Evolutionary conservation across 139 green algal genomes (phyloP), one percentile per base, ranked within the genome.

Genomic region (Klebsormidium nitens): DNA sequence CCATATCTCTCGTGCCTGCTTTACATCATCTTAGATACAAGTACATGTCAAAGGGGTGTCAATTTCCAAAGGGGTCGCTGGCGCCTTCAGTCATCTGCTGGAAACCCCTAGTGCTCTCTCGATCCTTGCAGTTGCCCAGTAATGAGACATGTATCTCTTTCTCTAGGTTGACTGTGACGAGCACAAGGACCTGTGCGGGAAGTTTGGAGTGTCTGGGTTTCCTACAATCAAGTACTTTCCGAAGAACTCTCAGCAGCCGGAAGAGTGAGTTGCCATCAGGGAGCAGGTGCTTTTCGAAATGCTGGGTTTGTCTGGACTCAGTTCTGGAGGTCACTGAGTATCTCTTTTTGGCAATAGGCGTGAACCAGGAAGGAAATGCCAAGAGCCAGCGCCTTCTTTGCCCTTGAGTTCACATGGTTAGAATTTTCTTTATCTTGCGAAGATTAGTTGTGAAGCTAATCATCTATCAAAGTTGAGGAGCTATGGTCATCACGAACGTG

Each of bases 161-260:
- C 32, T 58, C 48, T 58, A 75, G 67, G 70, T 80, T 14, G 72
- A 80, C 34, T 77, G 66, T 46, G 72, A 80, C 39, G 36, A 49
- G 40, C 72, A 80, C 50, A 80, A 80, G 66, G 65, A 80, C 28
- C 5, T 80, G 23, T 77, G 72, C 66, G 26, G 28, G 17, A 38
- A 50, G 31, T 77, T 67, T 72, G 56, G 28, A 26, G 57, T 80
- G 2, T 34, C 23, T 3, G 72, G 72, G 26, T 80, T 58, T 23
- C 72, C 72, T 29, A 80, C 72, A 4, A 32, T 80, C 32, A 80
- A 80, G 66, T 80, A 48, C 36, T 80, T 80, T 49, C 64, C 50
- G 6, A 48, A 52, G 29, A 66, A 66, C 34, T 64, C 58, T 5
- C 47, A 37, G 6, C 34, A 48, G 39, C 66, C 66, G 40, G 66